Conservation (phyloP, 352 stramenopile species). For the Phytophthora lateralis region DNA sequence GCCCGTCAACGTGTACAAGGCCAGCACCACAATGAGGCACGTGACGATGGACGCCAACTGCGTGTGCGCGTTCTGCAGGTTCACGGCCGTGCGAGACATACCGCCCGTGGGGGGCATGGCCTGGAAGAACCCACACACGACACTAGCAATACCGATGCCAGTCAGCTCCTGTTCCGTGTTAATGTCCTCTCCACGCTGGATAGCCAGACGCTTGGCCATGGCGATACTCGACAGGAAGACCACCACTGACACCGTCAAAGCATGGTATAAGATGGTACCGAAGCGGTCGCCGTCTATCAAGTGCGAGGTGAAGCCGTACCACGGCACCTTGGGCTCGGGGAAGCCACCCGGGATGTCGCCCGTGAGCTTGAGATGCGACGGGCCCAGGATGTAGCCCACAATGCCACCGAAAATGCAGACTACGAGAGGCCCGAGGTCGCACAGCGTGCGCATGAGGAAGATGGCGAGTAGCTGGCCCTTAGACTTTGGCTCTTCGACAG, state of each 20-base stretch:
- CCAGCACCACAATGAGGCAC: slow-evolving; percentile 13
- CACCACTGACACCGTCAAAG: slow-evolving; percentile 8
- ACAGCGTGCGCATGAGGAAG: slow-evolving; percentile 13
- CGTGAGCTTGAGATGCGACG: slow-evolving; percentile 10
- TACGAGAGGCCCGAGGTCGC: slow-evolving; percentile 5
- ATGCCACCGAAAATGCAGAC: slow-evolving; percentile 17
- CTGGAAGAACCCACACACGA: slow-evolving; percentile 16
- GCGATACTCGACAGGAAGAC: slow-evolving; percentile 14
- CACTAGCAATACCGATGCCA: slow-evolving; percentile 8
- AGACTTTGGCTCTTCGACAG: slow-evolving; percentile 1
- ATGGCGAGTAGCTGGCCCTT: slow-evolving; percentile 6
- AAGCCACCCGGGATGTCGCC: slow-evolving; percentile 11
- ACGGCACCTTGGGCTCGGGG: slow-evolving; percentile 13
- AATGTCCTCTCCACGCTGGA: slow-evolving; percentile 13
- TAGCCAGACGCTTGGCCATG: slow-evolving; percentile 13
- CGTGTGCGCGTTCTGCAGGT: slow-evolving; percentile 16
- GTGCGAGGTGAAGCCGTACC: slow-evolving; percentile 16
- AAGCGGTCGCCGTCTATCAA: slow-evolving; percentile 10
- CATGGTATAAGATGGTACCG: slow-evolving; percentile 9
- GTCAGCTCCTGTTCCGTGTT: slow-evolving; percentile 16
- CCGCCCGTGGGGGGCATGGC: slow-evolving; percentile 13
- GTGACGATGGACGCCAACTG: slow-evolving; percentile 11
- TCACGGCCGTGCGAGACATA: slow-evolving; percentile 12
- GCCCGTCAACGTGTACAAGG: slow-evolving; percentile 9
- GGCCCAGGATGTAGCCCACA: slow-evolving; percentile 7